Conservation (phyloP, 108 stramenopile genomes). For the Conticribra guillardii region DNA sequence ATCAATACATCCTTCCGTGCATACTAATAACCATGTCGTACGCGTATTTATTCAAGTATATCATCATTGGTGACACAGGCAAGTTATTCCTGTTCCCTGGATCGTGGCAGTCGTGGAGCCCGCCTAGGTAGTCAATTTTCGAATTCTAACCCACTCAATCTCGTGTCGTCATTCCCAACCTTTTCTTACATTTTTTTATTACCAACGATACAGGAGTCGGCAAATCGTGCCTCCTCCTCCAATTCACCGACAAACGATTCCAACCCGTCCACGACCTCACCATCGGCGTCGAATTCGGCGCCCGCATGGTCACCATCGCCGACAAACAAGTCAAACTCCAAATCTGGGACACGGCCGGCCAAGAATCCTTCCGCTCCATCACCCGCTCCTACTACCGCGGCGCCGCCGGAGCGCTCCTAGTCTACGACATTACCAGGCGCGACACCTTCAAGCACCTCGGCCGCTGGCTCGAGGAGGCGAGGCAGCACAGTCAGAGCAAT, state of each 20-base stretch:
- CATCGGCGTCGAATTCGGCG: conserved; percentile 99
- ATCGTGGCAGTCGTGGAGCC: neutral
- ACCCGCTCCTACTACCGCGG: conserved; percentile 99
- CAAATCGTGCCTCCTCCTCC: conserved; percentile 98
- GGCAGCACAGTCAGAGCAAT: conserved; percentile 96
- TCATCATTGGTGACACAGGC: conserved; percentile 99
- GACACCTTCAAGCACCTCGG: conserved; percentile 98
- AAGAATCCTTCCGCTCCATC: conserved; percentile 99
- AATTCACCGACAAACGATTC: conserved; percentile 99
- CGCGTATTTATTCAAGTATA: conserved; percentile 93
- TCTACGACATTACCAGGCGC: conserved; percentile 99
- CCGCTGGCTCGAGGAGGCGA: conserved; percentile 99
- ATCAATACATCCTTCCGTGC: too few relatives aligned
- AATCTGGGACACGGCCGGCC: conserved; percentile 92
- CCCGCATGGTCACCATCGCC: conserved; percentile 93
- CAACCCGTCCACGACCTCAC: conserved; percentile 99
- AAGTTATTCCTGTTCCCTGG: conserved; percentile 18
- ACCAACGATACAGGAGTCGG: conserved; percentile 87
- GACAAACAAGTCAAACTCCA: conserved; percentile 92
- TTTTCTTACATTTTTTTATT: conserved; percentile 9
- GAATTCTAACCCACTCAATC: too few relatives aligned
- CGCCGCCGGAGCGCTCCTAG: conserved; percentile 98
- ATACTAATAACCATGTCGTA: too few relatives aligned
- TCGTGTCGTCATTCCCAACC: too few relatives aligned
- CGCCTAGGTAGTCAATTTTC: too few relatives aligned